Evolutionary conservation across 176 grass and related monocot genomes (phyloP).

Genomic region (Lolium multiflorum): DNA sequence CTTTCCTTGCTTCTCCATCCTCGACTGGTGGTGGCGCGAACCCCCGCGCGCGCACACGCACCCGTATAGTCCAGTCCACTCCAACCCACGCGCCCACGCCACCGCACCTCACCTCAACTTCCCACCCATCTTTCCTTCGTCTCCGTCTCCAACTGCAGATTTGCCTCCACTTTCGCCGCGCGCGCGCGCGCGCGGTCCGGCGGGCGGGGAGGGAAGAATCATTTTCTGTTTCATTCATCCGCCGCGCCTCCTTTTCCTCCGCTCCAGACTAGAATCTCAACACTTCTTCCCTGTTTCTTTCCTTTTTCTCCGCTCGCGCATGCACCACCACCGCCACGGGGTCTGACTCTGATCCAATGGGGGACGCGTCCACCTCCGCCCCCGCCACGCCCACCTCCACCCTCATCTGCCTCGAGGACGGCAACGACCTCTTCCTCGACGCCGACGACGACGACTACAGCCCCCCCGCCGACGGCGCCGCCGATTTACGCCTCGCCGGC

Average conservation of each 20-base stretch:
- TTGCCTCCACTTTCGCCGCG: slow-evolving; percentile 40
- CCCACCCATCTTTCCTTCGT: background rate
- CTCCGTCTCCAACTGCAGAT: slow-evolving; percentile 22
- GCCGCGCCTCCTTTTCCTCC: slow-evolving; percentile 39
- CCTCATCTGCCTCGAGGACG: slow-evolving; percentile 75
- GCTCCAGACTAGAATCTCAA: background rate
- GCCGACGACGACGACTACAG: slow-evolving; percentile 23
- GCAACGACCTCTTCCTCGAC: slow-evolving; percentile 48
- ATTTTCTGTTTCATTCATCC: slow-evolving; percentile 18
- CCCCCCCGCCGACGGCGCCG: background rate
- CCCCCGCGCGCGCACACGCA: background rate
- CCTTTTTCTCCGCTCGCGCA: background rate
- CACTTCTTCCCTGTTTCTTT: background rate
- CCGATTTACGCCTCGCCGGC: slow-evolving; percentile 20
- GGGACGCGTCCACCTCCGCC: slow-evolving; percentile 43
- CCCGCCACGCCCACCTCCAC: slow-evolving; percentile 59
- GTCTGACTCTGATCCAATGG: slow-evolving; percentile 28
- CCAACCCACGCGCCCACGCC: background rate
- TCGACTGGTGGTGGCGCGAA: background rate
- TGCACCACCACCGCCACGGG: slow-evolving; percentile 28
- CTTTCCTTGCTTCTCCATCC: no score
- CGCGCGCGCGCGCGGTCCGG: background rate
- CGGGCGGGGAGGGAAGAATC: background rate
- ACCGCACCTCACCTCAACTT: slow-evolving; percentile 4
- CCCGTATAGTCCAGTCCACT: background rate